Base-by-base conservation (phyloP, 2,329 filamentous ascomycete species). In the Cryphonectria carpinicola region DNA sequence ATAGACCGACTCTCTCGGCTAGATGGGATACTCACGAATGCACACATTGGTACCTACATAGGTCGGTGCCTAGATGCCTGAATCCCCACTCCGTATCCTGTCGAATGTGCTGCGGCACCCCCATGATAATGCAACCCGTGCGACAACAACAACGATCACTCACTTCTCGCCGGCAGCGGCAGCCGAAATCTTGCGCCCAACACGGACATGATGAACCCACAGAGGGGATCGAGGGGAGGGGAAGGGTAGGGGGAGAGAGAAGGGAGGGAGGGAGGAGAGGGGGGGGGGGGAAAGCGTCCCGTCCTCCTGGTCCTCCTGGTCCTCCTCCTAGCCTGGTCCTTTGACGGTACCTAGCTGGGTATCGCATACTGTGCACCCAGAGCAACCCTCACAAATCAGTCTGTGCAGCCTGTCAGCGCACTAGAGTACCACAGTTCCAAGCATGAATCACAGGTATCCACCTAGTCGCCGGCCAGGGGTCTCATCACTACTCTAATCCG, bases 101-200 rank as follows among this genome's bases (percentile, higher is more conserved):
- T 49, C 46, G 46, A 49, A n/a, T 49, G 46, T 49, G 25, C 25
- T 28, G 28, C 52, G n/a, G n/a, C 52, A 56, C 41, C 35, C 39
- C 35, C 60, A 63, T 25, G 35, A 25, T 25, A 39, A 63, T 63
- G 60, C 60, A 63, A 28, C 60, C 35, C 22, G 22, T 14, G 60
- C 39, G n/a, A 25, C 60, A 56, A 56, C 46, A 66, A 49, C 46
- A 49, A 49, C 46, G 64, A 66, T 66, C 64, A 66, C 46, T 66
- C 64, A 66, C 64, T 66, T 66, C 64, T 66, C 64, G 64, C 64
- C 49, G 64, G 64, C 64, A 66, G 64, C 64, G 64, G 64, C 64
- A 66, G 64, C 64, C 64, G 64, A 56, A 43, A 66, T 66, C 64
- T 66, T 39, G 64, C 64, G 64, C 37, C 49, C 64, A 56, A 52